Conservation (phyloP, 2,329 filamentous ascomycete genomes). For the Phialemoniopsis sp. region DNA sequence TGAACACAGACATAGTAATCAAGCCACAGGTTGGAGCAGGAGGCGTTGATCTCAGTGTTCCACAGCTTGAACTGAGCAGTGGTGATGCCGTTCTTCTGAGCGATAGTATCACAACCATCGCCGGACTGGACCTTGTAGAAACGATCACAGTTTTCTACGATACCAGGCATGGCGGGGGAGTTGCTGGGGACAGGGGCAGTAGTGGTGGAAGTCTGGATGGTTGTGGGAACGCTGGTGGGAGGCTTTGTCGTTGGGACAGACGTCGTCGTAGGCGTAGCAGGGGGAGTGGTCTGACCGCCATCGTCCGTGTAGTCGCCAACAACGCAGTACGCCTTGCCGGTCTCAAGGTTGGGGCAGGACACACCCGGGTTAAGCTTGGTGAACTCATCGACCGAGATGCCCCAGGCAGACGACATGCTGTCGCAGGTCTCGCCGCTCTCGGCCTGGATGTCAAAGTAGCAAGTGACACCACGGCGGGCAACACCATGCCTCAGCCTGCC, state of each 20-base stretch:
- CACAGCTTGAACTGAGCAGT: constrained; percentile 1
- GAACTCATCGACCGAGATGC: constrained; percentile 5
- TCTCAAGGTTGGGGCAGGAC: constrained; percentile 5
- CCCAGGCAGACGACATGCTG: constrained; percentile 8
- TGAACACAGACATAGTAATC: constrained; percentile 7
- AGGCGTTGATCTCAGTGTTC: constrained; percentile 3
- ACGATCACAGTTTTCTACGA: too few species aligned
- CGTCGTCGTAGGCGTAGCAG: background rate
- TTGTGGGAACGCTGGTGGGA: constrained; percentile 2
- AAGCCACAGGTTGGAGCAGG: constrained; percentile 5
- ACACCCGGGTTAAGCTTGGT: constrained; percentile 10
- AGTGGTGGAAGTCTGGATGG: constrained; percentile 6
- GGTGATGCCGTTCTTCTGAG: background rate
- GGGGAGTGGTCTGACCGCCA: background rate
- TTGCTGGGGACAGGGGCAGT: constrained; percentile 5
- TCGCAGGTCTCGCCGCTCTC: constrained; percentile 6
- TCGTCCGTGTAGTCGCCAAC: constrained; percentile 1
- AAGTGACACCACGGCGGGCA: too few species aligned
- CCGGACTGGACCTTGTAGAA: too few species aligned
- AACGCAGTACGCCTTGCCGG: constrained; percentile 8
- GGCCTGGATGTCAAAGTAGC: constrained; percentile 3
- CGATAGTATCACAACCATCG: too few species aligned
- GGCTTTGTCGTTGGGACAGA: background rate
- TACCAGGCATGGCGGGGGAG: too few species aligned
- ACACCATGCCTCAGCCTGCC: too few species aligned